Evolutionary conservation across 768 basidiomycete genomes (phyloP), one percentile per base, ranked within the genome.

Genomic region (Mycena metata): DNA sequence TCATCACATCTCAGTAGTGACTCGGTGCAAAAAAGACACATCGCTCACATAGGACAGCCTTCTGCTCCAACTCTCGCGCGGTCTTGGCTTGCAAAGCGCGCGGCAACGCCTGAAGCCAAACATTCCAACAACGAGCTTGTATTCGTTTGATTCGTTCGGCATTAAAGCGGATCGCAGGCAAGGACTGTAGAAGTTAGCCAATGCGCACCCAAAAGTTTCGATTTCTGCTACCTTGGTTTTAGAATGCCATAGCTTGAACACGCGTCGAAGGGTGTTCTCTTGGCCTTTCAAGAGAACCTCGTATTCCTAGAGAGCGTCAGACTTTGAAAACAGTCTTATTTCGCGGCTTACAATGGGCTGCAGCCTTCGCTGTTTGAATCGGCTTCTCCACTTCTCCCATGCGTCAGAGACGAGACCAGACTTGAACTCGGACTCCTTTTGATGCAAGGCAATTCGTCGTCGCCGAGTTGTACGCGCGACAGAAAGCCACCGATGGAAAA

Each of bases 321-420:
- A 17, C 13, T 60, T 42, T 64, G 23, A 59, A 62, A 68, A 71
- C 50, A 68, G 51, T 39, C 24, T 52, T 45, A 15, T 26, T 12
- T 33, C 21, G 23, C 60, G 35, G 74, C 88, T 75, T 64, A 93
- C 93, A 74, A 91, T 77, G 16, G 91, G 90, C 30, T 86, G 87
- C 55, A 96, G 80, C 67, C 83, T 84, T 69, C 88, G 88, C 57
- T 91, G 88, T 69, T 83, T 85, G 76, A 89, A 94, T 33, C 84
- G 87, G 61, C 91, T 93, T 74, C 89, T 82, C 95, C 95, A 96
- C 73, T 83, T 90, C 61, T 94, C 91, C 93, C 93, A 95, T 17
- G 86, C 87, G 35, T 79, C 81, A 36, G 85, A 83, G 35, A 91
- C 79, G 30, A 83, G 74, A 16, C 81, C 80, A 16, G 84, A 79